phyloP scores from a whole-genome alignment of 1,284 basidiomycete species.

The Megacollybia platyphylla region DNA sequence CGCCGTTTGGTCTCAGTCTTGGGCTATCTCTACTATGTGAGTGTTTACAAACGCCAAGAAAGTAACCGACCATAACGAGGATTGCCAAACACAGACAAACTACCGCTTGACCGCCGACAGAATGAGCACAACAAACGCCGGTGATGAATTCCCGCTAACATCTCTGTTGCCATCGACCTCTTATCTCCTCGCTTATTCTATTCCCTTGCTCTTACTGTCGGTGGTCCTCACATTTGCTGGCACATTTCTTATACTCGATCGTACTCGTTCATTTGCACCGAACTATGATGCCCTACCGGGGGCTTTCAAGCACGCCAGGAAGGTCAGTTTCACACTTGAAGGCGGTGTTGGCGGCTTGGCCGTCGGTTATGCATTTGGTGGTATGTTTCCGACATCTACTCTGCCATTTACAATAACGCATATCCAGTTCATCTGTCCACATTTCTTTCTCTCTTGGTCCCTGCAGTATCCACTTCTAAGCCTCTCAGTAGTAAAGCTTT shows the following conservation, averaged over 20 bases:
- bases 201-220: slow-evolving; percentile 41
- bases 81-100: too few species aligned
- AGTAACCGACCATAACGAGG: too few species aligned
- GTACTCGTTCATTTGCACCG: slow-evolving; percentile 45
- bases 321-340: slow-evolving; percentile 25
- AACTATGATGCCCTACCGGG: slow-evolving; percentile 26
- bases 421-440: slow-evolving; percentile 45
- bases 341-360: slow-evolving; percentile 52
- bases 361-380: slow-evolving; percentile 45
- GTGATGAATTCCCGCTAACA: background rate
- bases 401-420: slow-evolving; percentile 4
- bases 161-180: slow-evolving; percentile 24
- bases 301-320: slow-evolving; percentile 19
- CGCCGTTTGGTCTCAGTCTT: too few species aligned
- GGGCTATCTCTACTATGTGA: too few species aligned
- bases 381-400: slow-evolving; percentile 20
- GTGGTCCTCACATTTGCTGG: slow-evolving; percentile 45
- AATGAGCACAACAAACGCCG: too few species aligned
- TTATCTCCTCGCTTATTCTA: slow-evolving; percentile 36
- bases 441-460: slow-evolving; percentile 45
- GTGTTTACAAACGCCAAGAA: too few species aligned
- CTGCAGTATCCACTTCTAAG: slow-evolving; percentile 30
- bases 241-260: slow-evolving; percentile 55
- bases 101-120: too few species aligned
- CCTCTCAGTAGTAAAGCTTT: slow-evolving; percentile 36